Conservation (phyloP, 306 rosid species). For the Adenanthera pavonina region DNA sequence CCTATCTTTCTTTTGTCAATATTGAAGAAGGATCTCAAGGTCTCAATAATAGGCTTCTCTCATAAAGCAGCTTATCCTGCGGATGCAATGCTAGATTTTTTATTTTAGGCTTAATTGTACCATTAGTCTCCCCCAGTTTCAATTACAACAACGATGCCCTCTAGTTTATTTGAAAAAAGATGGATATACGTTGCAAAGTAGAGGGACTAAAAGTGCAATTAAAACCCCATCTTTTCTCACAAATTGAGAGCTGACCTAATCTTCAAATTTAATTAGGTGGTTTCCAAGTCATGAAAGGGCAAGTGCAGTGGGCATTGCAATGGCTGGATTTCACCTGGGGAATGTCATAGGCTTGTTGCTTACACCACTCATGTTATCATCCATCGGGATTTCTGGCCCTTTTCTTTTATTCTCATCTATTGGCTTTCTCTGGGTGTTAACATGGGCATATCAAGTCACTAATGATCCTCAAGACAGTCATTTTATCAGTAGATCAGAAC, state of each 20-base stretch:
- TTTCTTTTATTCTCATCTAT: slow-evolving; percentile 75
- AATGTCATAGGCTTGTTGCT: slow-evolving; percentile 83
- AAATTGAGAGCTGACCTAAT: slow-evolving; percentile 21
- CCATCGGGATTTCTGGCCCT: slow-evolving; percentile 82
- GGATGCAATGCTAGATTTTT: too few species aligned
- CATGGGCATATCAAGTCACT: slow-evolving; percentile 67
- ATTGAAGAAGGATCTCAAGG: slow-evolving; percentile 20
- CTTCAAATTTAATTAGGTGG: slow-evolving; percentile 65
- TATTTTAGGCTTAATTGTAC: too few species aligned
- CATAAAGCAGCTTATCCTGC: too few species aligned
- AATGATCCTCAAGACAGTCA: slow-evolving; percentile 73
- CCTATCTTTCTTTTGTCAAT: slow-evolving; percentile 1
- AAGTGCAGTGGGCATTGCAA: slow-evolving; percentile 86
- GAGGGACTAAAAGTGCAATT: not conserved
- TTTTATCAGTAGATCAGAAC: slow-evolving; percentile 62
- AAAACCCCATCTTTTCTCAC: not conserved
- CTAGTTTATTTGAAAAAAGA: too few species aligned
- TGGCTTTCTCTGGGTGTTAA: slow-evolving; percentile 73
- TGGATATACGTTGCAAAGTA: too few species aligned
- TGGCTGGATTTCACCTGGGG: slow-evolving; percentile 98
- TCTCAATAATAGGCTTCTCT: not conserved
- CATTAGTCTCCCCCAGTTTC: too few species aligned
- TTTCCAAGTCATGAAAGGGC: slow-evolving; percentile 90
- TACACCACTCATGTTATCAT: slow-evolving; percentile 80
- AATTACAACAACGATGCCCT: too few species aligned